Base-by-base conservation (phyloP, 768 basidiomycete species). In the Leccinum longicurvipes region DNA sequence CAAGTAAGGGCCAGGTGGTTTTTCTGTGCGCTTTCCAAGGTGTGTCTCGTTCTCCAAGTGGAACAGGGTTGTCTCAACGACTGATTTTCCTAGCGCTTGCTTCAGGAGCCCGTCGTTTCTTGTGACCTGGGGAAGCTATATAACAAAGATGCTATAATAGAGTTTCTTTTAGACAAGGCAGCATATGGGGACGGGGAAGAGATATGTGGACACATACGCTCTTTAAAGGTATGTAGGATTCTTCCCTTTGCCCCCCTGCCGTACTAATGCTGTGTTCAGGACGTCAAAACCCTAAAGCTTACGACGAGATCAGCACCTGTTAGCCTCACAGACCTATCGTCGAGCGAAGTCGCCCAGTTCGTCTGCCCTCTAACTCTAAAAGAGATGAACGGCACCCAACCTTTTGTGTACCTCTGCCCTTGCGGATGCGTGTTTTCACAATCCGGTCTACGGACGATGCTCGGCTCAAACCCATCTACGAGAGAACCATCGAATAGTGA, bases 21-120 rank as follows among this genome's bases (percentile, higher is more conserved):
- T 58, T 93, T 91, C 69, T 99, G 97, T 68, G 93, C 95, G 9
- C 77, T 99, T 4, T 97, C 95, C 41, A 98, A 98, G 83, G 94
- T 9, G 56, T 47, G 67, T 21, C 17, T 51, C n/a, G 2, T 25
- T 34, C 48, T 9, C 28, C 19, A 27, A 3, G 21, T 29, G 41
- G 55, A 41, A 36, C 17, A 34, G 24, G 6, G 1, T 7, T 21
- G 15, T 53, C 17, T 34, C 58, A 7, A 66, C 44, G 14, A 2
- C 28, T n/a, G 39, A 14, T 44, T 29, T 4, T 19, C 50, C 34
- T 65, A 95, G 93, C 82, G 82, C 52, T 86, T 85, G n/a, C 78
- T 98, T 2, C 85, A 87, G 64, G 86, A 91, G 56, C 97, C 97
- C 0, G 77, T 98, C 6, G 97, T 98, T 0, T 87, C 94, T 0